Base-by-base conservation (phyloP, 2,329 filamentous ascomycete species). In the Talaromyces sp. region DNA sequence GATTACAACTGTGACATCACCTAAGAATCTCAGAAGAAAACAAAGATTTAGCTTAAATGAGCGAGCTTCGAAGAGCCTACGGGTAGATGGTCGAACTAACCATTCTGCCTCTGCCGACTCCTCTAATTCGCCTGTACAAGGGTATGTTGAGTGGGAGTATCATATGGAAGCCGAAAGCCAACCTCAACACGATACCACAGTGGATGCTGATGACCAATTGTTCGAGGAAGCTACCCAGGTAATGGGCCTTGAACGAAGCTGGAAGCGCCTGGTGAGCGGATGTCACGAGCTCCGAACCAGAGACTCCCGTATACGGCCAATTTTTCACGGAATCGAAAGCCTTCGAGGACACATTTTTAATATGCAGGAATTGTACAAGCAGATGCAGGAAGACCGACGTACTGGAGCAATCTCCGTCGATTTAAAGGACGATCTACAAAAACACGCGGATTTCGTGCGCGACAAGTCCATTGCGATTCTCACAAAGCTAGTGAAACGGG, bases 191-290 rank as follows among this genome's bases (percentile, higher is more conserved):
- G 30, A 56, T 9, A 28, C 23, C 1, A 30, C 53, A 14, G 40
- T 47, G 9, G 30, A 58, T 4, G 28, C 16, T 16, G 31, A 51
- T 8, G 33, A 40, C 18, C 31, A 10, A 30, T 34, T 54, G 27
- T 59, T 34, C 52, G 57, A 59, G 28, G 57, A 56, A 31, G 61
- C 61, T 31, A 56, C 18, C 10, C 54, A 59, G 31, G 47, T 62
- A 9, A 30, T 50, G 30, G 52, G 16, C 12, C 44, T 62, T 40
- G 40, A 59, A 53, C 42, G 33, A 30, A 51, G 28, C 18, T 62
- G 61, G 61, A 53, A 59, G 31, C 50, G 57, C 23, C 23, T 62
- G 3, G 42, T 62, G 8, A 9, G 23, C 7, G 40, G 44, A 14
- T 59, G 56, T 31, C 42, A 55, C 27, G 30, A 52, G 6, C 8